A percentile compares a stretch with the other conserved stretches of the same genome.
Conservation (phyloP, 2,329 filamentous ascomycete genomes). For the Cladosporium austrohemisphaericum region DNA sequence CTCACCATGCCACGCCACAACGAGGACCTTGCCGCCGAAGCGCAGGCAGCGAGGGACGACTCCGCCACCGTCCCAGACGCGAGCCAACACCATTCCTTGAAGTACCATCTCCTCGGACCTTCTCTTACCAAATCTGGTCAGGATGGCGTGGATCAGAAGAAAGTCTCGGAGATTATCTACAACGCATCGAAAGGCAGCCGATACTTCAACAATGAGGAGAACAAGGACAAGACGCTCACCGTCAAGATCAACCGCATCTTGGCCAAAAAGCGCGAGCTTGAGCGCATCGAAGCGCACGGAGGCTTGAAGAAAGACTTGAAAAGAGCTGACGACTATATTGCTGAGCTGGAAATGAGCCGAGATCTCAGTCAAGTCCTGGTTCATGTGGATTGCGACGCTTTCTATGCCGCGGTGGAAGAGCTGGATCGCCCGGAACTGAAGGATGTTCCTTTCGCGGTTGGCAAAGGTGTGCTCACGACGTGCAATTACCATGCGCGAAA, state of each 20-base stretch:
- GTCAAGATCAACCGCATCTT: conserved; percentile 80
- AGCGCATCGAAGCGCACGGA: conserved; percentile 59
- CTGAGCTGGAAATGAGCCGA: conserved; percentile 70
- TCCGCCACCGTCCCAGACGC: conserved; percentile 17
- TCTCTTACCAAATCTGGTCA: conserved; percentile 93
- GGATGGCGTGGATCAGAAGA: conserved; percentile 85
- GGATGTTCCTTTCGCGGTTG: conserved; percentile 85
- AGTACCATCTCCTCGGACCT: conserved; percentile 84
- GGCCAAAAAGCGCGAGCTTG: conserved; percentile 68
- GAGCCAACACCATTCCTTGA: conserved; percentile 63
- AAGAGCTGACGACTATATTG: conserved; percentile 75
- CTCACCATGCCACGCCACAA: conserved; percentile 22
- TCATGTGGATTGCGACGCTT: conserved; percentile 95
- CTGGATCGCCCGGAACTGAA: conserved; percentile 73
- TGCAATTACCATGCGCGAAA: conserved; percentile 87
- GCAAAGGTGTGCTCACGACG: conserved; percentile 65
- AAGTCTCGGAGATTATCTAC: conserved; percentile 95
- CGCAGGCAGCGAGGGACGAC: conserved; percentile 19
- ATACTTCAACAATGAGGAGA: conserved; percentile 89
- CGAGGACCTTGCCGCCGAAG: conserved; percentile 22
- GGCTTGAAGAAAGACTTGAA: conserved; percentile 65
- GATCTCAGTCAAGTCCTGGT: conserved; percentile 83
- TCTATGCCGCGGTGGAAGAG: conserved; percentile 90
- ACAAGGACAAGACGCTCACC: conserved; percentile 75
- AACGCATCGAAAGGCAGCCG: conserved; percentile 95